Evolutionary conservation across 2,329 filamentous ascomycete genomes (phyloP).

Genomic region (Exophiala oligosperma): DNA sequence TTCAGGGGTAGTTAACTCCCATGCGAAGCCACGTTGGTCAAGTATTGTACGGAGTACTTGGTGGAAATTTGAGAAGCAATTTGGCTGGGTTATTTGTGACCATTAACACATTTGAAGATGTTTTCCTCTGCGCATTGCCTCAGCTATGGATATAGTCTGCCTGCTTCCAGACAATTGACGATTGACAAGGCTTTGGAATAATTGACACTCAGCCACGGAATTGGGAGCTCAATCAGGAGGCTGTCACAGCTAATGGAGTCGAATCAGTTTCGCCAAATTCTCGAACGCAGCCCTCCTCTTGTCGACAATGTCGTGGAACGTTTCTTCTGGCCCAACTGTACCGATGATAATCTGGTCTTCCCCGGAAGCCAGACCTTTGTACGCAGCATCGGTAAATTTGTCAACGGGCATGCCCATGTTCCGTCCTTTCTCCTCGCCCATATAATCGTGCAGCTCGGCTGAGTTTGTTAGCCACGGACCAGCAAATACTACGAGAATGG

Average conservation of each 20-base stretch:
- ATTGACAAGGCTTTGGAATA: too few species aligned
- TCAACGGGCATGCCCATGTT: conserved; percentile 51
- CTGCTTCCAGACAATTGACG: too few species aligned
- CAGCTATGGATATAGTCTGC: too few species aligned
- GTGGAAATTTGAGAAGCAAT: too few species aligned
- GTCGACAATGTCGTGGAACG: conserved; percentile 36
- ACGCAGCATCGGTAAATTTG: conserved; percentile 49
- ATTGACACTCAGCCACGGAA: too few species aligned
- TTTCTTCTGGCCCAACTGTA: conserved; percentile 20
- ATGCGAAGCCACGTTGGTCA: too few species aligned
- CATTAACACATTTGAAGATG: too few species aligned
- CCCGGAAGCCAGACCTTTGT: conserved; percentile 42
- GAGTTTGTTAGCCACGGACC: neutral
- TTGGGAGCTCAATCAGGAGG: too few species aligned
- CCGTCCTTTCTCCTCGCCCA: conserved; percentile 44
- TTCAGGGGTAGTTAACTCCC: too few species aligned
- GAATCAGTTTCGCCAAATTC: conserved; percentile 8
- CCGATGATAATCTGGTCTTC: conserved; percentile 47
- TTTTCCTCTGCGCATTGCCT: too few species aligned
- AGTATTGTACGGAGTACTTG: too few species aligned
- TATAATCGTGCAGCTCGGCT: conserved; percentile 54
- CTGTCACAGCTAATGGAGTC: neutral
- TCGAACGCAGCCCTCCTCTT: conserved; percentile 29
- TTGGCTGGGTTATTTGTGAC: too few species aligned
- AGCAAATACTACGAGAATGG: neutral